A percentile compares a stretch with the other conserved stretches of the same genome.
phyloP scores from a whole-genome alignment of 305 asterid genomes.

The Fraxinus albicans region DNA sequence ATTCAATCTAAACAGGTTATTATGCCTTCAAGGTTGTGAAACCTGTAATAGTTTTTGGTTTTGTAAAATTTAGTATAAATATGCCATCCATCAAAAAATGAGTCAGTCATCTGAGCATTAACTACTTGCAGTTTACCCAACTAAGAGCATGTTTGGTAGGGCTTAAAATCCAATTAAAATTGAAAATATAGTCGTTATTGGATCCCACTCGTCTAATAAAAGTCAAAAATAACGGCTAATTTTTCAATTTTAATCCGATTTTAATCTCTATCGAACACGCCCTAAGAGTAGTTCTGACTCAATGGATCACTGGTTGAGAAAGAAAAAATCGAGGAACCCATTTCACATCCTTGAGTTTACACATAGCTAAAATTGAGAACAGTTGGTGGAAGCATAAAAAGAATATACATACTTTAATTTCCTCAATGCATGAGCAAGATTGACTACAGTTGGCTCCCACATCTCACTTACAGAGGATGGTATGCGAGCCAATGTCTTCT shows the following conservation, averaged over 20 bases:
- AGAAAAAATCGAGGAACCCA: conserved; percentile 7
- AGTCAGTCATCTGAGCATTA: background rate
- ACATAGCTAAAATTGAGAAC: background rate
- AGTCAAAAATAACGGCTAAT: too few relatives aligned
- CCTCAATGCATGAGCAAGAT: conserved; percentile 94
- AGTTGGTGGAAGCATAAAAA: background rate
- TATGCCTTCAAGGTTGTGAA: background rate
- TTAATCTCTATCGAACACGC: too few relatives aligned
- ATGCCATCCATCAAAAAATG: background rate
- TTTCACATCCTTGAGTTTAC: background rate
- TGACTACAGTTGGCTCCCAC: conserved; percentile 97
- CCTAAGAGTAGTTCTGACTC: background rate
- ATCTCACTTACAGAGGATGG: conserved; percentile 84
- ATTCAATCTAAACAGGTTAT: background rate
- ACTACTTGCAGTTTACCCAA: background rate
- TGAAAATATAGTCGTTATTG: too few relatives aligned
- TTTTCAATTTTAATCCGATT: too few relatives aligned
- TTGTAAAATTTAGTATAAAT: background rate
- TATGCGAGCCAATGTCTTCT: conserved; percentile 76
- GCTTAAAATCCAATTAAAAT: too few relatives aligned
- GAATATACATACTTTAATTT: conserved; percentile 62
- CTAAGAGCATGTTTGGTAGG: background rate
- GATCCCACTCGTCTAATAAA: too few relatives aligned
- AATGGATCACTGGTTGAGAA: background rate
- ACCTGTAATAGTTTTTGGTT: background rate